These are phyloP conservation scores for Paramecium caudatum DNA, from an alignment of 73 alveolate species.

Conservation along the genomic window DNA sequence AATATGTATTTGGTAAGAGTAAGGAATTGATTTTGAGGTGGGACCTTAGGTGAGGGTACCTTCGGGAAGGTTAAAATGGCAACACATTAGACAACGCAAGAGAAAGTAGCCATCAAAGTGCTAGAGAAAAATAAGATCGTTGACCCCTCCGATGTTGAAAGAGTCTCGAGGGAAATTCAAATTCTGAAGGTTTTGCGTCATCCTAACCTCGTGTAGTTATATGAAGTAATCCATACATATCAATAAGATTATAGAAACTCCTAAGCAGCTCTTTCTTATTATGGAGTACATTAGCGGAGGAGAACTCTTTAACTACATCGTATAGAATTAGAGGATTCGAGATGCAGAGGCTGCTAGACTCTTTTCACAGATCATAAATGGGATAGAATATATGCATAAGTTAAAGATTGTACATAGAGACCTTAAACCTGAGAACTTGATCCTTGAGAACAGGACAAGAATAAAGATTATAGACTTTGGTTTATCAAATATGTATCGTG, in stretches of 20 bases:
- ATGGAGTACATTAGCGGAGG: slow-evolving; percentile 97
- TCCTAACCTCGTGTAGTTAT: slow-evolving; percentile 91
- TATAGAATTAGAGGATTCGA: slow-evolving; percentile 78
- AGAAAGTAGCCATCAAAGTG: slow-evolving; percentile 88
- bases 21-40: slow-evolving; percentile 77
- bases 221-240: slow-evolving; percentile 75
- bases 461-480: slow-evolving; percentile 97
- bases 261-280: slow-evolving; percentile 84
- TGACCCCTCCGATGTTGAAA: slow-evolving; percentile 91
- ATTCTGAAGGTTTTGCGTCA: slow-evolving; percentile 93
- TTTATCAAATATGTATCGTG: slow-evolving; percentile 85
- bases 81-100: slow-evolving; percentile 85
- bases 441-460: slow-evolving; percentile 84
- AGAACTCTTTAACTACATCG: slow-evolving; percentile 95
- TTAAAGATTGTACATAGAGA: slow-evolving; percentile 94
- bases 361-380: slow-evolving; percentile 87
- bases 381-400: slow-evolving; percentile 93
- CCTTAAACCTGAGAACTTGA: slow-evolving; percentile 96
- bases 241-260: slow-evolving; percentile 81
- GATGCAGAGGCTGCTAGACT: slow-evolving; percentile 92
- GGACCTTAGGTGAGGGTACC: slow-evolving; percentile 86
- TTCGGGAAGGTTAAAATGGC: slow-evolving; percentile 90
- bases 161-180: slow-evolving; percentile 97
- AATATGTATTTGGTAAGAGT: slow-evolving; percentile 51
- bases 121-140: slow-evolving; percentile 85